Conservation (phyloP, 2,329 filamentous ascomycete genomes). For the Purpureocillium lavendulum region DNA sequence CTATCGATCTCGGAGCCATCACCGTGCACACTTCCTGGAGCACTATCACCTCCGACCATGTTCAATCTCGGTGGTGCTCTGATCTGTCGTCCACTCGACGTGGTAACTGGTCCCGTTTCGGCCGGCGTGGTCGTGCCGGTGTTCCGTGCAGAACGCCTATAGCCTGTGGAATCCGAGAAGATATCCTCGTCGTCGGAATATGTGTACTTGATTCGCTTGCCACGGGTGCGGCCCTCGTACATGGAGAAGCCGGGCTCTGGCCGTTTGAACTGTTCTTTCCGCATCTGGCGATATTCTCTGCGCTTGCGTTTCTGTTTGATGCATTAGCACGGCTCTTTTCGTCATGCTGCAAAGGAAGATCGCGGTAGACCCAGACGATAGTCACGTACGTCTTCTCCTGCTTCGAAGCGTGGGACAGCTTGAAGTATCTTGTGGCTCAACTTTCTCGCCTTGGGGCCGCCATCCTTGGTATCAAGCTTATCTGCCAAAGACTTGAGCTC, state of each 20-base stretch:
- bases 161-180: constrained; percentile 50
- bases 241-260: constrained; percentile 85
- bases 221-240: constrained; percentile 92
- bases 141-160: constrained; percentile 64
- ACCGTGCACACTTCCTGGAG: constrained; percentile 35
- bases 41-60: constrained; percentile 46
- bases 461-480: constrained; percentile 69
- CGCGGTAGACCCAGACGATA: not conserved
- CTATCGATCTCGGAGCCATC: constrained; percentile 31
- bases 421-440: constrained; percentile 69
- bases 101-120: constrained; percentile 58
- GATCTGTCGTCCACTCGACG: constrained; percentile 82
- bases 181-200: constrained; percentile 84
- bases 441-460: constrained; percentile 70
- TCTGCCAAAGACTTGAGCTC: constrained; percentile 69
- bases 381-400: constrained; percentile 70
- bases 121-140: constrained; percentile 66
- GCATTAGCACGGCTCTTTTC: not conserved
- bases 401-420: constrained; percentile 84
- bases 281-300: constrained; percentile 80
- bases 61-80: constrained; percentile 59
- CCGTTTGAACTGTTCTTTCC: constrained; percentile 79
- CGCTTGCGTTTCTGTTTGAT: constrained; percentile 71
- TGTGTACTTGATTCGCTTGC: constrained; percentile 94
- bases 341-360: too few relatives aligned